Base-by-base conservation (phyloP, 192 early-diverging fungal genomes). In the Lunasporangiospora selenospora region DNA sequence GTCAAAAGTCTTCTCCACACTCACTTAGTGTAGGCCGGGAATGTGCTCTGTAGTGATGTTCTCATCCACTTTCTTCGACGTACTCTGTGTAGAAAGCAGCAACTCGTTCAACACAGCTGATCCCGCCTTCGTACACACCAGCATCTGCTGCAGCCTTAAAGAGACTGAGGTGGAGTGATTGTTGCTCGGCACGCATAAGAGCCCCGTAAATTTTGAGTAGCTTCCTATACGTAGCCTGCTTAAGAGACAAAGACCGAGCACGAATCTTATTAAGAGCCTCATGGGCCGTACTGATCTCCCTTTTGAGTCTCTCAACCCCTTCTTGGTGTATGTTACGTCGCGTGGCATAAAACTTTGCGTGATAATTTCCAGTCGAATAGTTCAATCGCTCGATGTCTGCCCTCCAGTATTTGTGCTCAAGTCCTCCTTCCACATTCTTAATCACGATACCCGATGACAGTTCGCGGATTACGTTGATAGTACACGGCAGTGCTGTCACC, bases 291-390 rank as follows among this genome's bases (percentile, higher is more conserved):
- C n/a, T n/a, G n/a, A n/a, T n/a, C n/a, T n/a, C n/a, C n/a, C n/a
- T n/a, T n/a, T n/a, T n/a, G n/a, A n/a, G n/a, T n/a, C n/a, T n/a
- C n/a, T n/a, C n/a, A 29, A 57, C 45, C 7, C 45, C 42, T 0
- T 32, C 4, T 4, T 18, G 39, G 19, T 44, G 12, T 4, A 44
- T 8, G 15, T 57, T 42, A 6, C 27, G 12, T 3, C 41, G 23
- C 54, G 31, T 57, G 9, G 23, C 42, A 19, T 57, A 57, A 27
- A 57, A 19, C 42, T 57, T 57, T 39, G 33, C 54, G 27, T 57
- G 27, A 21, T 42, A 57, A 5, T 16, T 16, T 5, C 54, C 54
- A 18, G 12, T 3, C 6, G 15, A 4, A 31, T n/a, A 57, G 19
- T 33, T 33, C 1, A 33, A 3, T 23, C 54, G 11, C 34, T 39